phyloP scores from a whole-genome alignment of 805 yeast species.

The Wickerhamomyces pijperi region DNA sequence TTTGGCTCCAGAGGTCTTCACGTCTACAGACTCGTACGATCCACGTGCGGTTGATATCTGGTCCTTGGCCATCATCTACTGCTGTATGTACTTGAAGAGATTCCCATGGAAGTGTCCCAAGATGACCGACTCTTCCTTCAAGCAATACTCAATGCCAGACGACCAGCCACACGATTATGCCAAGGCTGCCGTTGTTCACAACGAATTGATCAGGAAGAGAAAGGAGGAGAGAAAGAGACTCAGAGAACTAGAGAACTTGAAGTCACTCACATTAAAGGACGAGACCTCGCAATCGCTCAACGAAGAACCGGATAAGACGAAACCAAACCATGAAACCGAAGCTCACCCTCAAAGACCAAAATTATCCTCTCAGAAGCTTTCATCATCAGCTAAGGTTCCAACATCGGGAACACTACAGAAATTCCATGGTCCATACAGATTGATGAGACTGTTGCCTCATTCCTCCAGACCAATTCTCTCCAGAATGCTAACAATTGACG shows the following conservation, averaged over 20 bases:
- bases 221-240: conserved; percentile 31
- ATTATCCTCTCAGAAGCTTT: too few species aligned
- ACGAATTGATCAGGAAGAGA: conserved; percentile 47
- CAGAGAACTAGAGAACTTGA: conserved; percentile 7
- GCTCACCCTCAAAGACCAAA: too few species aligned
- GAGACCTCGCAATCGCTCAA: conserved; percentile 2
- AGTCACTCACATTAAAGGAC: background rate
- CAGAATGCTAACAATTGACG: conserved; percentile 53
- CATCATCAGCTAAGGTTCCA: background rate
- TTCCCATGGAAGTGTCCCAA: conserved; percentile 86
- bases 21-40: conserved; percentile 36
- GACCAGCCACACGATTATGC: conserved; percentile 69
- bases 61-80: conserved; percentile 76
- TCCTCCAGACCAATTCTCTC: conserved; percentile 71
- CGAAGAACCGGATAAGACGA: too few species aligned
- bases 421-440: conserved; percentile 71
- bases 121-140: conserved; percentile 57
- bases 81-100: conserved; percentile 78
- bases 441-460: conserved; percentile 74
- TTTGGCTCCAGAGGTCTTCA: conserved; percentile 69
- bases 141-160: conserved; percentile 52
- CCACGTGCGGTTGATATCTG: conserved; percentile 75
- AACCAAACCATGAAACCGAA: too few species aligned
- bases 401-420: background rate
- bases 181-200: conserved; percentile 64